Evolutionary conservation across 768 basidiomycete species (phyloP).

Genomic region (Lactifluus echinatus): DNA sequence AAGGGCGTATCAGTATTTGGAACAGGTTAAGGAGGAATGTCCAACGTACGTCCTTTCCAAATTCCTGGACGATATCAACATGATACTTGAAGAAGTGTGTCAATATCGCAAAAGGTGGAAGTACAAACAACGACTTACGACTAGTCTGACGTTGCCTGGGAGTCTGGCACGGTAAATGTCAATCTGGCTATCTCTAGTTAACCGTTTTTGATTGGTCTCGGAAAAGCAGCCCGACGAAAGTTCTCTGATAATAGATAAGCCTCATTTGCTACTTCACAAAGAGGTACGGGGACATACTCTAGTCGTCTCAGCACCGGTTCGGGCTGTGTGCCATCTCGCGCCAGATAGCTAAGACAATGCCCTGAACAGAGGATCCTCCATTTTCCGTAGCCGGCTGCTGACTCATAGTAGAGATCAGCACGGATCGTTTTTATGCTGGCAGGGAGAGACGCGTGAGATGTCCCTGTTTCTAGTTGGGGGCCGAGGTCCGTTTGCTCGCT

Average conservation of each 20-base stretch:
- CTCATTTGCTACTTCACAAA: not conserved
- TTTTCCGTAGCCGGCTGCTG: not conserved
- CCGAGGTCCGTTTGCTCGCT: not conserved
- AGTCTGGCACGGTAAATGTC: conserved; percentile 16
- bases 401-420: conserved; percentile 11
- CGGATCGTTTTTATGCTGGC: not conserved
- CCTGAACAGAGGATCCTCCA: conserved; percentile 7
- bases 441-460: not conserved
- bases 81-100: conserved; percentile 7
- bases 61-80: conserved; percentile 11
- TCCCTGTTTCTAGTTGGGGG: not conserved
- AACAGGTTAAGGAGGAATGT: not conserved
- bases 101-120: no score
- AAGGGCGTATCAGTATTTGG: not conserved
- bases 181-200: conserved; percentile 11
- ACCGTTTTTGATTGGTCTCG: conserved; percentile 7
- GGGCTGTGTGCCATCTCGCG: not conserved
- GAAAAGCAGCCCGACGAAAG: conserved; percentile 15
- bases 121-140: not conserved
- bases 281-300: not conserved
- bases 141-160: conserved; percentile 10
- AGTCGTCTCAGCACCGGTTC: not conserved
- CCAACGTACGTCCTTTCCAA: conserved; percentile 8
- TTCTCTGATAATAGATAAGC: not conserved
- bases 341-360: not conserved